Evolutionary conservation across 2,329 filamentous ascomycete species (phyloP).

Genomic region (Acrocalymma vagum): DNA sequence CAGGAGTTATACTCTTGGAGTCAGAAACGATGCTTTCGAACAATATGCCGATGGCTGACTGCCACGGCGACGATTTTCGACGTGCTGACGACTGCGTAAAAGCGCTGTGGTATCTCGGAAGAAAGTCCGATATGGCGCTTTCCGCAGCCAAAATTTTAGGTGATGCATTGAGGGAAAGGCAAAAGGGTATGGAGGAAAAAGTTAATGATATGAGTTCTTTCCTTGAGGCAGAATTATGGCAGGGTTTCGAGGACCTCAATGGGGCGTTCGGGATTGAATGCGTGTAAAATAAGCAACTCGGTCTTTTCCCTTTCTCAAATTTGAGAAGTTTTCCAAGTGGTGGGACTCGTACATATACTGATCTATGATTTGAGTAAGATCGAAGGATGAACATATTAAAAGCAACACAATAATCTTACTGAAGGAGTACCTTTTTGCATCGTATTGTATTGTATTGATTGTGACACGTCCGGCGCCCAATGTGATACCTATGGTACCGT

Average conservation of each 20-base stretch:
- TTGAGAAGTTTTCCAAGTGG: too few species aligned
- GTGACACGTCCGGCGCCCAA: too few species aligned
- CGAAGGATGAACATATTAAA: too few species aligned
- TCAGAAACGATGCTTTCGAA: constrained; percentile 28
- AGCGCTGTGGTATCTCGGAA: constrained; percentile 63
- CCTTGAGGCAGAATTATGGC: constrained; percentile 35
- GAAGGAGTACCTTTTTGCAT: too few species aligned
- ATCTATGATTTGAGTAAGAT: too few species aligned
- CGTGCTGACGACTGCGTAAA: constrained; percentile 60
- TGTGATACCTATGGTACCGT: too few species aligned
- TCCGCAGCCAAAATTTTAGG: constrained; percentile 50
- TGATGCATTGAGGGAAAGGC: constrained; percentile 39
- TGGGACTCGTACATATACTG: too few species aligned
- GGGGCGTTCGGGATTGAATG: constrained; percentile 28
- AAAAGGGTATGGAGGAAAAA: constrained; percentile 28
- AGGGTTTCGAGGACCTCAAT: constrained; percentile 28
- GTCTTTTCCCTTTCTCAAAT: too few species aligned
- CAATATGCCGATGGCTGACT: constrained; percentile 3
- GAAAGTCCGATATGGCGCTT: constrained; percentile 63
- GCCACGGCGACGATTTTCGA: constrained; percentile 38
- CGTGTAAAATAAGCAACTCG: constrained; percentile 14
- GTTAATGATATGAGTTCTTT: constrained; percentile 33
- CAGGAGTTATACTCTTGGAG: constrained; percentile 53
- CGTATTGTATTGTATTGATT: too few species aligned
- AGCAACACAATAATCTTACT: too few species aligned